Percentiles rank a stretch among this genome's conserved stretches.
Evolutionary conservation across 2,329 filamentous ascomycete genomes (phyloP).

Genomic region (Botrytis medusae): DNA sequence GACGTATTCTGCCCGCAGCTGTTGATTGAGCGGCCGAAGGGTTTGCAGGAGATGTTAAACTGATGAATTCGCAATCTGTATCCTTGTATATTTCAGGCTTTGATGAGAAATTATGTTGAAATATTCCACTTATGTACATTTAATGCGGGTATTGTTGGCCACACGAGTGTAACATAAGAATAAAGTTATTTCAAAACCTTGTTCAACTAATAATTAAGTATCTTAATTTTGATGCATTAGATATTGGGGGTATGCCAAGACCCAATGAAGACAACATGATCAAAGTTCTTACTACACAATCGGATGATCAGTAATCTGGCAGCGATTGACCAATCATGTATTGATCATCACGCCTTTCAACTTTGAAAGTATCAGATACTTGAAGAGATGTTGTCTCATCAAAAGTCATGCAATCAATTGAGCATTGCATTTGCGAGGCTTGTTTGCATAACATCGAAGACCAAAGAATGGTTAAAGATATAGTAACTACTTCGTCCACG

Average conservation of each 20-base stretch:
- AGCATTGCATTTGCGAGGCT: neutral
- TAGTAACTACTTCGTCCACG: constrained; percentile 18
- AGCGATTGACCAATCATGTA: constrained; percentile 26
- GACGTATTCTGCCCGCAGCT: constrained; percentile 30
- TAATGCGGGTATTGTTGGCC: neutral
- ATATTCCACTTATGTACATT: neutral
- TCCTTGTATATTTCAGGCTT: constrained; percentile 26
- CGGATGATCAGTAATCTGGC: constrained; percentile 26
- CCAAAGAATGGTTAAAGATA: constrained; percentile 18
- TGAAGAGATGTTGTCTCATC: neutral
- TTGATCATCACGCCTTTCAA: constrained; percentile 22
- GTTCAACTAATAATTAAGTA: neutral
- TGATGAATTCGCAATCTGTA: constrained; percentile 30
- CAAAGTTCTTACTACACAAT: neutral
- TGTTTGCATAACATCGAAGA: neutral
- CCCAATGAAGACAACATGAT: neutral
- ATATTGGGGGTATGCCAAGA: neutral
- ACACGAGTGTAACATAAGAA: neutral
- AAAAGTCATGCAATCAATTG: constrained; percentile 1
- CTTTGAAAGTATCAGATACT: neutral
- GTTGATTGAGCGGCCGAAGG: constrained; percentile 16
- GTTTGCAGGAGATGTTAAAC: constrained; percentile 26
- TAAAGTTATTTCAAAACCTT: neutral
- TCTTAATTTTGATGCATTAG: neutral
- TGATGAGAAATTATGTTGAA: neutral